Evolutionary conservation across 2,329 filamentous ascomycete genomes (phyloP), one percentile per base, ranked within the genome.

Genomic region (Ceratocystis alfenasii): DNA sequence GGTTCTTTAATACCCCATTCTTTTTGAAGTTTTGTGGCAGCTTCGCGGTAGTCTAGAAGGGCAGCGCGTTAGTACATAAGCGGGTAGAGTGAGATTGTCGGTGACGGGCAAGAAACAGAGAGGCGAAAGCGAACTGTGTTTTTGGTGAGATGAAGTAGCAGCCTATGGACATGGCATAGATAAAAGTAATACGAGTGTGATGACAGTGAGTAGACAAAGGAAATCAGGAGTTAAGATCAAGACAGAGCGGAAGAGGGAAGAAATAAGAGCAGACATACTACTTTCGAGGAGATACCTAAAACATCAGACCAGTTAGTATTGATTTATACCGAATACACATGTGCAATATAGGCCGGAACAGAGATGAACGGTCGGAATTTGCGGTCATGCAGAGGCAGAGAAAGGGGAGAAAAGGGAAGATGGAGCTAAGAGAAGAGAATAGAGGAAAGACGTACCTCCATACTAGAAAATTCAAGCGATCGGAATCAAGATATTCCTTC

Each of bases 391-490:
- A 46, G 33, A 28, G 63, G 33, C 2, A 45, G 45, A 25, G 36
- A 59, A 46, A 48, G 41, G 12, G 2, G 20, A 50, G n/a, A 41
- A 50, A 66, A 67, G 17, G 66, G 41, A 28, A 64, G 20, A 46
- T 36, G 41, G 57, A 44, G 36, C 20, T 53, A 68, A 62, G 33
- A 65, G 66, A 67, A 65, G 69, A 62, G 53, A 64, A 61, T 63
- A 66, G 36, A 41, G 36, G 36, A 48, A 33, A 64, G 36, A 81
- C 84, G 76, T 79, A 87, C 84, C 83, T 85, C 84, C 84, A 87
- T 74, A 87, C 80, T 75, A 87, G 80, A 79, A 83, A 87, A 78
- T 87, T 87, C 80, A 87, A 78, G 78, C 82, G 80, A 75, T 87
- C 80, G 70, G 83, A 85, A 79, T 85, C 81, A 72, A 87, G 79